These are phyloP conservation scores for Pythium pectinolyticum DNA, from an alignment of 352 stramenopile species.

Conservation along the genomic window DNA sequence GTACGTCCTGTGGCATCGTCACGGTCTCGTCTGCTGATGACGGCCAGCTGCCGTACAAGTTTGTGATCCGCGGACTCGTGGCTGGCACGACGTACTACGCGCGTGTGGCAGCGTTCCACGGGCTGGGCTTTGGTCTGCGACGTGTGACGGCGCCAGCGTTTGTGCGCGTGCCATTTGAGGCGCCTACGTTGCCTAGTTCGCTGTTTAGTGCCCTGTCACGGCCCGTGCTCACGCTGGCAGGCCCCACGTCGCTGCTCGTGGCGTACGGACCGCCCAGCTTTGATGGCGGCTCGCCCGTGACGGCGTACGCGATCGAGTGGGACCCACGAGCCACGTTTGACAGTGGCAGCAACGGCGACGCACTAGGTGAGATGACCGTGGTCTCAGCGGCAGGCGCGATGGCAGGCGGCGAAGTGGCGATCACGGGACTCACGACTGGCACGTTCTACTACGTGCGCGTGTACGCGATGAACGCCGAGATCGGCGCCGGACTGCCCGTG, in stretches of 20 bases:
- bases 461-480: slow-evolving; percentile 64
- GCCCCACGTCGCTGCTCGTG: slow-evolving; percentile 70
- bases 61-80: slow-evolving; percentile 55
- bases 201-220: slow-evolving; percentile 58
- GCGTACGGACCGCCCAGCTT: slow-evolving; percentile 81
- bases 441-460: slow-evolving; percentile 67
- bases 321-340: slow-evolving; percentile 82
- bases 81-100: slow-evolving; percentile 65
- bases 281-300: slow-evolving; percentile 85
- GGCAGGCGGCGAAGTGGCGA: slow-evolving; percentile 38
- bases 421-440: slow-evolving; percentile 47
- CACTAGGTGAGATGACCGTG: slow-evolving; percentile 45
- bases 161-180: slow-evolving; percentile 64
- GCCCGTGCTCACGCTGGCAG: slow-evolving; percentile 69
- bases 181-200: slow-evolving; percentile 49
- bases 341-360: slow-evolving; percentile 53
- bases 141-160: slow-evolving; percentile 56
- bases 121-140: slow-evolving; percentile 59
- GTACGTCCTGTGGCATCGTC: slow-evolving; percentile 40
- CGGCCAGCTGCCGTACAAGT: slow-evolving; percentile 49
- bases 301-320: slow-evolving; percentile 91
- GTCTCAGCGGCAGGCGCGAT: slow-evolving; percentile 9
- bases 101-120: slow-evolving; percentile 69
- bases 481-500: slow-evolving; percentile 43
- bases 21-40: slow-evolving; percentile 17